Conservation (phyloP, 2,329 filamentous ascomycete species). For the Catunica adiposa region DNA sequence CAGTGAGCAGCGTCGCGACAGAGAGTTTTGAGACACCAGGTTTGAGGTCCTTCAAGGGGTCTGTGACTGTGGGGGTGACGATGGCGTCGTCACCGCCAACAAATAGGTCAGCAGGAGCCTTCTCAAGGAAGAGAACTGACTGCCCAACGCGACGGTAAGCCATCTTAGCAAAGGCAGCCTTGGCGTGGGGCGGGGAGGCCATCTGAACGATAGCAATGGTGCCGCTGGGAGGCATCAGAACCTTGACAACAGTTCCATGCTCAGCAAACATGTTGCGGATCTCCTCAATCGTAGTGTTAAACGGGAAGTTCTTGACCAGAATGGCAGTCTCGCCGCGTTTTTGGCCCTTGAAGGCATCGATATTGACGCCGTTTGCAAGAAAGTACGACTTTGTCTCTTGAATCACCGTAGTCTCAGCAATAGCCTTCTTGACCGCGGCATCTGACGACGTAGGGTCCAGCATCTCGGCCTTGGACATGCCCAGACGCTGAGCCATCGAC, state of each 20-base stretch:
- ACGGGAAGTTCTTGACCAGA: slow-evolving; percentile 87
- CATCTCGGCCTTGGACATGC: slow-evolving; percentile 78
- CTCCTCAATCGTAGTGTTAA: slow-evolving; percentile 64
- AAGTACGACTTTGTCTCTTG: slow-evolving; percentile 95
- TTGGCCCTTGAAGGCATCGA: slow-evolving; percentile 76
- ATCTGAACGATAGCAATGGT: slow-evolving; percentile 93
- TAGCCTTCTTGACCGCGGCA: slow-evolving; percentile 87
- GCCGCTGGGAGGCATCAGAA: slow-evolving; percentile 82
- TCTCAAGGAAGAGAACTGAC: slow-evolving; percentile 82
- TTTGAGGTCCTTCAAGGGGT: slow-evolving; percentile 22
- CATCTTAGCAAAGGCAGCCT: slow-evolving; percentile 66
- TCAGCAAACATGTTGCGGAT: slow-evolving; percentile 69
- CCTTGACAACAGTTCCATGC: slow-evolving; percentile 61
- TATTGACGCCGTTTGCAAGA: slow-evolving; percentile 67
- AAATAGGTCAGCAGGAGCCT: slow-evolving; percentile 75
- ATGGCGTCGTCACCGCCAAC: slow-evolving; percentile 18
- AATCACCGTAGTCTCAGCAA: slow-evolving; percentile 90
- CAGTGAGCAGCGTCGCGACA: slow-evolving; percentile 47
- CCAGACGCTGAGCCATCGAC: slow-evolving; percentile 70
- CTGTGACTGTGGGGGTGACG: slow-evolving; percentile 17
- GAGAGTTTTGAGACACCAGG: slow-evolving; percentile 44
- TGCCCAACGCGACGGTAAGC: slow-evolving; percentile 86
- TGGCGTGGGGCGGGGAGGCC: slow-evolving; percentile 58
- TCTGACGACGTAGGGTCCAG: slow-evolving; percentile 92
- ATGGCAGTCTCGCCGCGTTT: slow-evolving; percentile 76